Conservation (phyloP, 2,329 filamentous ascomycete genomes). For the Fusarium nelsonii region DNA sequence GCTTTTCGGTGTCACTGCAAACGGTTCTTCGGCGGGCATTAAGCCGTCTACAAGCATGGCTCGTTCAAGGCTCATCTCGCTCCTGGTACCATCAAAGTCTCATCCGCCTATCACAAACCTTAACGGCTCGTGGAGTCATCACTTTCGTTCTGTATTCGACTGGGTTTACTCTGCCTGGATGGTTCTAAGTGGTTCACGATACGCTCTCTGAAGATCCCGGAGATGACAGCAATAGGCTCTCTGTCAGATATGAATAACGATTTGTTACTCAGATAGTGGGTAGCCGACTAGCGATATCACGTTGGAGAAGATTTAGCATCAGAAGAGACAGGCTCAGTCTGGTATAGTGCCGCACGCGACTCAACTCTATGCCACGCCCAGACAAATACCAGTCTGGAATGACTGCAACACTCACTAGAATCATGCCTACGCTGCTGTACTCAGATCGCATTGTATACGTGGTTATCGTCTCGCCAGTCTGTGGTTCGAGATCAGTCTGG, state of each 20-base stretch:
- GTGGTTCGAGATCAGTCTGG: constrained; percentile 8
- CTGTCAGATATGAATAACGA: constrained; percentile 1
- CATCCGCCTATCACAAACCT: constrained; percentile 32
- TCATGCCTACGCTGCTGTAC: constrained; percentile 7
- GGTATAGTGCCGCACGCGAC: neutral
- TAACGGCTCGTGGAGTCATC: constrained; percentile 27
- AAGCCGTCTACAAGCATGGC: constrained; percentile 16
- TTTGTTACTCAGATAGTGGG: neutral
- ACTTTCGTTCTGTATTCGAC: constrained; percentile 9
- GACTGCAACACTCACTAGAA: constrained; percentile 28
- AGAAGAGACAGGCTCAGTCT: constrained; percentile 1
- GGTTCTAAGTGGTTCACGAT: constrained; percentile 1
- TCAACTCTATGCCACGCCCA: neutral
- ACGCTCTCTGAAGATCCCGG: neutral
- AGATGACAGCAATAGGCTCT: neutral
- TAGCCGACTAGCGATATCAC: neutral
- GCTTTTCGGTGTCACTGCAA: constrained; percentile 13
- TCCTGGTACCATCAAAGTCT: constrained; percentile 10
- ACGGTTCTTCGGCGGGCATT: constrained; percentile 20
- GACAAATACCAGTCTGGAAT: constrained; percentile 19
- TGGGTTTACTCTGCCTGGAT: neutral
- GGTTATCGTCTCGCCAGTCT: constrained; percentile 20
- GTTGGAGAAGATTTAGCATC: neutral
- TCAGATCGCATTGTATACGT: constrained; percentile 37
- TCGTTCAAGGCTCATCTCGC: constrained; percentile 24